These are phyloP conservation scores for Triticum urartu DNA, from an alignment of 176 grass and related monocot genomes.

Conservation along the genomic window DNA sequence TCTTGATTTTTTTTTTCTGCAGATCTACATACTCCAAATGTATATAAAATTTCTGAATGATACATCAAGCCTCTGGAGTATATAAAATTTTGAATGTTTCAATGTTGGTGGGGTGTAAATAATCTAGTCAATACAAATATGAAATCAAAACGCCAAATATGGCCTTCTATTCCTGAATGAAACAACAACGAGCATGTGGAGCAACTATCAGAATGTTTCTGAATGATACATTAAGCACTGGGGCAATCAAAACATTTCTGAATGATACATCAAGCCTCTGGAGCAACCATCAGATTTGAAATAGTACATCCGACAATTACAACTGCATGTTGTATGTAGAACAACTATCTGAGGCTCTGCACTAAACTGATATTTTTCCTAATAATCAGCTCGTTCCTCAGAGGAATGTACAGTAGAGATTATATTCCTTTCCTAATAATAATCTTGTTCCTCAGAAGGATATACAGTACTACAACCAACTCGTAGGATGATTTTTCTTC, in stretches of 20 bases:
- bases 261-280: slow-evolving; percentile 30
- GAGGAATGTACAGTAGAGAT: slow-evolving; percentile 48
- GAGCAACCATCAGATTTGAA: slow-evolving; percentile 17
- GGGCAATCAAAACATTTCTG: slow-evolving; percentile 17
- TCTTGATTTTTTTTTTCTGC: neutral
- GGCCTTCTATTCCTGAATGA: neutral
- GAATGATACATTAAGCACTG: neutral
- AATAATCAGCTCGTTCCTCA: slow-evolving; percentile 27
- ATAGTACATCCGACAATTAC: slow-evolving; percentile 15
- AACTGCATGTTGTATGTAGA: neutral
- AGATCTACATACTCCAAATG: neutral
- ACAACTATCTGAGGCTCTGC: slow-evolving; percentile 17
- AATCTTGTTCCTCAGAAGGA: slow-evolving; percentile 39
- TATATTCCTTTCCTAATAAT: slow-evolving; percentile 20
- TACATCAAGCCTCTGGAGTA: too few relatives aligned
- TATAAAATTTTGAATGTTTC: neutral
- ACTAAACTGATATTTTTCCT: slow-evolving; percentile 17
- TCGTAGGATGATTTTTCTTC: slow-evolving; percentile 21
- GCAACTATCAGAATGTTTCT: neutral
- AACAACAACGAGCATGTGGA: neutral
- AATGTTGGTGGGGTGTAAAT: neutral
- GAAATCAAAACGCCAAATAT: neutral
- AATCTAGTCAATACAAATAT: neutral
- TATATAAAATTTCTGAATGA: too few relatives aligned
- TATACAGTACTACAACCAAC: slow-evolving; percentile 44